Evolutionary conservation across 176 grass and related monocot species (phyloP).

Genomic region (Triticum aestivum): IWGSC_CS_RefSeq_v2.1 NC_057797.1:123101490-123101989

Average conservation of each 20-base stretch:
- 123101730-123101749: slow-evolving; percentile 67
- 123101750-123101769: slow-evolving; percentile 28
- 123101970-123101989: slow-evolving; percentile 12
- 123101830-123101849: slow-evolving; percentile 12
- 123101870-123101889: slow-evolving; percentile 1
- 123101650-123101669: slow-evolving; percentile 37
- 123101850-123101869: slow-evolving; percentile 21
- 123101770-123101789: not conserved
- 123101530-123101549: slow-evolving; percentile 35
- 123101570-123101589: slow-evolving; percentile 27
- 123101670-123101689: slow-evolving; percentile 13
- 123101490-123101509: slow-evolving; percentile 99
- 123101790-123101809: not conserved
- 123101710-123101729: slow-evolving; percentile 64
- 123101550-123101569: slow-evolving; percentile 67
- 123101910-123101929: slow-evolving; percentile 70
- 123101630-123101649: slow-evolving; percentile 79
- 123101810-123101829: not conserved
- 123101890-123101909: not conserved
- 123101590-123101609: slow-evolving; percentile 19
- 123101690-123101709: slow-evolving; percentile 49
- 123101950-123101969: not conserved
- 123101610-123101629: slow-evolving; percentile 66
- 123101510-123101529: slow-evolving; percentile 58
- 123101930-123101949: not conserved